Evolutionary conservation across 1,284 basidiomycete species (phyloP).

Genomic region (Trametes sp.): DNA sequence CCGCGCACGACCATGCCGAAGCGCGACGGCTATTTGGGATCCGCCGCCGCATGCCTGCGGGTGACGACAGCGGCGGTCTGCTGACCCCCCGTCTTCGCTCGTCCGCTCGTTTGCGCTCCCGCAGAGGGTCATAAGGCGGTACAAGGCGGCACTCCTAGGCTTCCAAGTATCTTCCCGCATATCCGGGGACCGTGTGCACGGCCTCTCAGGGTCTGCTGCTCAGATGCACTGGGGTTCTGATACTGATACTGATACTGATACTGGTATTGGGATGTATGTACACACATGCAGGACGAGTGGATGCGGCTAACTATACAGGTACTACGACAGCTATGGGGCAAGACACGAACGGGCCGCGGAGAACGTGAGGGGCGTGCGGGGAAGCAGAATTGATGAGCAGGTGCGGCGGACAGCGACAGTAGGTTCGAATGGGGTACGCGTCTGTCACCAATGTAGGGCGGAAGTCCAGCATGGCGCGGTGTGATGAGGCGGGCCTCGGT

Average conservation of each 20-base stretch:
- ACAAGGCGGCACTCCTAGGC: not conserved
- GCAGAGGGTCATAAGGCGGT: not conserved
- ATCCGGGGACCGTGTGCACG: too few species aligned
- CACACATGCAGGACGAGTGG: not conserved
- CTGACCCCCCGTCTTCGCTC: constrained; percentile 5
- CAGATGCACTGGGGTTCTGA: too few species aligned
- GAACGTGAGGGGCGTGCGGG: not conserved
- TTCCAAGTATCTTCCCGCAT: not conserved
- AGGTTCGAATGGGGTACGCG: constrained; percentile 21
- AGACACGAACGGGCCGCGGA: not conserved
- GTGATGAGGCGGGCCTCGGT: too few species aligned
- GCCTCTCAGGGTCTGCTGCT: too few species aligned
- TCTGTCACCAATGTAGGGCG: too few species aligned
- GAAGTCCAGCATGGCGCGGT: too few species aligned
- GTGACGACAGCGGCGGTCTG: constrained; percentile 20
- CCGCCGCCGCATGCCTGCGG: constrained; percentile 7
- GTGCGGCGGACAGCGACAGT: not conserved
- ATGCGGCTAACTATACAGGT: not conserved
- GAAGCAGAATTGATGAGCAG: not conserved
- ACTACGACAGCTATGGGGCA: not conserved
- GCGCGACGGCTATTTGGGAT: constrained; percentile 7
- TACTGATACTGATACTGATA: not conserved
- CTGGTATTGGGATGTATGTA: not conserved
- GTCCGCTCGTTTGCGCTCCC: not conserved
- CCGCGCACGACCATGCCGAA: too few species aligned